A percentile compares a stretch with the other conserved stretches of the same genome.
Conservation (phyloP, 2,329 filamentous ascomycete species). For the Didymella glomerata region DNA sequence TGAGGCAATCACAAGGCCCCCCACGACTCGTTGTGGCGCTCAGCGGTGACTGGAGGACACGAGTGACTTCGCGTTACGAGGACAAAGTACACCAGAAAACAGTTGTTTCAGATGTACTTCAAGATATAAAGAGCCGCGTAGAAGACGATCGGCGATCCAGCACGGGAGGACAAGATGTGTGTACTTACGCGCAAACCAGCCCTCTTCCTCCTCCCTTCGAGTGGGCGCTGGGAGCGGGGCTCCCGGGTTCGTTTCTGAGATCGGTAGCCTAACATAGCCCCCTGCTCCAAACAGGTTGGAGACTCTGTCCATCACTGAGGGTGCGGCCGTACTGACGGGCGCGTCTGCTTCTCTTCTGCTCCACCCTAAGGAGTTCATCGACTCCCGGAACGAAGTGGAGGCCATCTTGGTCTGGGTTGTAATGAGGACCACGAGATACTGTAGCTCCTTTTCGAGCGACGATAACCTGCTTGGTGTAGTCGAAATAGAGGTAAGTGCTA, state of each 20-base stretch:
- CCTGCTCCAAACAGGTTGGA: conserved; percentile 81
- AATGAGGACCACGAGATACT: conserved; percentile 3
- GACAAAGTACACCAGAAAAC: conserved; percentile 25
- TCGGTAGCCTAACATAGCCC: conserved; percentile 91
- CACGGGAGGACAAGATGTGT: conserved; percentile 47
- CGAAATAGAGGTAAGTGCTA: conserved; percentile 23
- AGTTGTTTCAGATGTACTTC: conserved; percentile 21
- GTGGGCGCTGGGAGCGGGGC: conserved; percentile 85
- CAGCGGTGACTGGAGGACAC: conserved; percentile 13
- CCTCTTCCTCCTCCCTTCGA: conserved; percentile 92
- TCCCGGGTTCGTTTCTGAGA: conserved; percentile 75
- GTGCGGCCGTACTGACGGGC: conserved; percentile 76
- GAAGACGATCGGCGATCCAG: conserved; percentile 20
- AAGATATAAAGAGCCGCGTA: conserved; percentile 17
- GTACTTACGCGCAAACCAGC: conserved; percentile 89
- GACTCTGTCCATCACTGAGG: conserved; percentile 80
- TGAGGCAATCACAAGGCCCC: conserved; percentile 42
- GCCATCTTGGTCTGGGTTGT: conserved; percentile 67
- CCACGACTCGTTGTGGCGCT: conserved; percentile 23
- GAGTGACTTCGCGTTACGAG: conserved; percentile 25
- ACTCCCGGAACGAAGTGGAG: conserved; percentile 88
- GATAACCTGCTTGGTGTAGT: conserved; percentile 29
- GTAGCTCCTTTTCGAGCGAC: conserved; percentile 13
- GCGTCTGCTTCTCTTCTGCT: conserved; percentile 81
- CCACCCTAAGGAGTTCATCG: conserved; percentile 95